These are phyloP conservation scores for Ananas comosus DNA, from an alignment of 176 grass and related monocot genomes.

Conservation along the genomic window DNA sequence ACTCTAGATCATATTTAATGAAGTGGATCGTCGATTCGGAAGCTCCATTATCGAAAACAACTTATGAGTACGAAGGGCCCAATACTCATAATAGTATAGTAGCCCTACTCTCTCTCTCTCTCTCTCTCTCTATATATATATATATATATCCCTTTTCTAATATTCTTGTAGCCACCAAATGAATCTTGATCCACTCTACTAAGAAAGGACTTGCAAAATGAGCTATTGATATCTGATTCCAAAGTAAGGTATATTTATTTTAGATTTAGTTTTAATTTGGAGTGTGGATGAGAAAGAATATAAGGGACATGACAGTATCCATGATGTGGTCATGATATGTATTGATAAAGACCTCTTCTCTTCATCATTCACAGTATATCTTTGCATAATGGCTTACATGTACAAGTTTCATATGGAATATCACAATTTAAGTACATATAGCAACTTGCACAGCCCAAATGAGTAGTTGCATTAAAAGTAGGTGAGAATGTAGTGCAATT, in stretches of 20 bases:
- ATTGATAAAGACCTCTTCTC: not conserved
- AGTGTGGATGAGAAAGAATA: not conserved
- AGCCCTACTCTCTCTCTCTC: too few species aligned
- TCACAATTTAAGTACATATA: not conserved
- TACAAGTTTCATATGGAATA: conserved; percentile 11
- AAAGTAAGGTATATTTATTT: conserved; percentile 29
- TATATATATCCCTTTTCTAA: not conserved
- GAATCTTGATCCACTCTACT: not conserved
- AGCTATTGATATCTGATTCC: conserved; percentile 24
- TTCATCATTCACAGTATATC: too few species aligned
- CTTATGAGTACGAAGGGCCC: too few species aligned
- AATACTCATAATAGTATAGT: too few species aligned
- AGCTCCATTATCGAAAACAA: too few species aligned
- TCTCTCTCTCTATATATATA: too few species aligned
- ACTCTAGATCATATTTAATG: too few species aligned
- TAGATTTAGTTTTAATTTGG: not conserved
- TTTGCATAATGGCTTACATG: conserved; percentile 6
- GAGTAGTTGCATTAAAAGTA: too few species aligned
- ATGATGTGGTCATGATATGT: too few species aligned
- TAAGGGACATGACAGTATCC: too few species aligned
- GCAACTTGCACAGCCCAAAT: conserved; percentile 9
- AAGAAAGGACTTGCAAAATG: conserved; percentile 29
- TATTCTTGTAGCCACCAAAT: conserved; percentile 34
- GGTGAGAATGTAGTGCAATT: too few species aligned
- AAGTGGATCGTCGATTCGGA: too few species aligned